phyloP scores from a whole-genome alignment of 2,329 filamentous ascomycete species.

The Bipolaris zeicola region DNA sequence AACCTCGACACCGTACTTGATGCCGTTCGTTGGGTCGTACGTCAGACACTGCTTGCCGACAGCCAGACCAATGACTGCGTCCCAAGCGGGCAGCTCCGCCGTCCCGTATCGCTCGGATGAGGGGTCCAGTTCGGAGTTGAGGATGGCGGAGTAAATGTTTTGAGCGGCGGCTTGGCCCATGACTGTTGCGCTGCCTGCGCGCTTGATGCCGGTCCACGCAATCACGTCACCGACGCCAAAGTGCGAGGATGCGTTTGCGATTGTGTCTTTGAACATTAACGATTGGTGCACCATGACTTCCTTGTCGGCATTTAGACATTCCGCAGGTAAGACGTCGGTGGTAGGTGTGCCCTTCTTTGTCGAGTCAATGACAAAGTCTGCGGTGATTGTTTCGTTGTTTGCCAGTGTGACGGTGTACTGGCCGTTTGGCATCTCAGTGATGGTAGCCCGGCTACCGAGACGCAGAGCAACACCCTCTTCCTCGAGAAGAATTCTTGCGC shows the following conservation, averaged over 20 bases:
- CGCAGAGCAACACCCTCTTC: conserved; percentile 70
- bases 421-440: conserved; percentile 34
- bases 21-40: conserved; percentile 64
- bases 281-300: conserved; percentile 66
- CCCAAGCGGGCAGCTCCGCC: conserved; percentile 40
- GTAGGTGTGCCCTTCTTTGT: conserved; percentile 68
- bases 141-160: conserved; percentile 56
- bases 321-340: conserved; percentile 65
- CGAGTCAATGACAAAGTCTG: conserved; percentile 72
- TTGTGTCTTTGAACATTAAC: conserved; percentile 59
- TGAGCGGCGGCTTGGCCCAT: conserved; percentile 69
- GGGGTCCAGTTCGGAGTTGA: conserved; percentile 38
- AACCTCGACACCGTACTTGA: conserved; percentile 65
- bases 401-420: conserved; percentile 53
- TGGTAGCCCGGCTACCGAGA: conserved; percentile 63
- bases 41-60: conserved; percentile 72
- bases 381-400: conserved; percentile 56
- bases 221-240: conserved; percentile 73
- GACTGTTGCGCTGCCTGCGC: conserved; percentile 76
- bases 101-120: conserved; percentile 24
- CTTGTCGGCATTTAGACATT: conserved; percentile 66
- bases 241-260: conserved; percentile 65
- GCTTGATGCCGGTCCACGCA: conserved; percentile 78
- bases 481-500: conserved; percentile 62
- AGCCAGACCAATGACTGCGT: conserved; percentile 69